Evolutionary conservation across 2,329 filamentous ascomycete genomes (phyloP).

Genomic region (Xylariomycetidae sp.): DNA sequence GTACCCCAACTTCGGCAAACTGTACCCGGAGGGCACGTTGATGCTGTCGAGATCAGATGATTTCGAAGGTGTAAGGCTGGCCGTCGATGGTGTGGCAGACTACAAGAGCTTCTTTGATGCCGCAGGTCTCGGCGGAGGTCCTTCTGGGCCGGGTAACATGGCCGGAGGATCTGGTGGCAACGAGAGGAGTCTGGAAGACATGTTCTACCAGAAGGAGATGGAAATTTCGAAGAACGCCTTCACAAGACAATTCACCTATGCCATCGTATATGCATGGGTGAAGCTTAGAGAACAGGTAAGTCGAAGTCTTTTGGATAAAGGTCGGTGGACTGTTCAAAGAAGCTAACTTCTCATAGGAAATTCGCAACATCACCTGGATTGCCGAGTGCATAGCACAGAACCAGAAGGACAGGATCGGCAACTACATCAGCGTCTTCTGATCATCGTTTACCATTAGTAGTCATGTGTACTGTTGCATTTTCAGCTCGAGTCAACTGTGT

Average conservation of each 20-base stretch:
- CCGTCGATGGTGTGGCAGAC: slow-evolving; percentile 87
- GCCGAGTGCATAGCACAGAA: slow-evolving; percentile 99
- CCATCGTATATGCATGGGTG: slow-evolving; percentile 96
- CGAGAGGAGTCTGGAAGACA: slow-evolving; percentile 86
- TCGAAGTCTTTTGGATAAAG: too few species aligned
- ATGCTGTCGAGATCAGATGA: slow-evolving; percentile 96
- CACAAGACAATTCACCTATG: slow-evolving; percentile 91
- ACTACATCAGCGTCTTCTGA: slow-evolving; percentile 98
- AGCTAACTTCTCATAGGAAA: slow-evolving; percentile 63
- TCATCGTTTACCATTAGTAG: too few species aligned
- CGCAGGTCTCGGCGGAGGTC: slow-evolving; percentile 69
- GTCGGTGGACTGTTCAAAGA: too few species aligned
- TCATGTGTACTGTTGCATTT: too few species aligned
- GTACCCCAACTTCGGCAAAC: slow-evolving; percentile 84
- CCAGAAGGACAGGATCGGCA: slow-evolving; percentile 97
- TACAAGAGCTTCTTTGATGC: slow-evolving; percentile 97
- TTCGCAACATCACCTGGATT: slow-evolving; percentile 99
- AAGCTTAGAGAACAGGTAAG: slow-evolving; percentile 94
- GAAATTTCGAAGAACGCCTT: slow-evolving; percentile 94
- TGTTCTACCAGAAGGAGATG: slow-evolving; percentile 99
- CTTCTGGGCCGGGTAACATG: slow-evolving; percentile 77
- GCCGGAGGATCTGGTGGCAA: slow-evolving; percentile 73
- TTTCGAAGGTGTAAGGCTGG: slow-evolving; percentile 85
- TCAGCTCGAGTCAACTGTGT: slow-evolving; percentile 30
- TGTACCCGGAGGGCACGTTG: slow-evolving; percentile 90